A percentile compares a stretch with the other conserved stretches of the same genome.
These are phyloP conservation scores for Sutorius eximius DNA, from an alignment of 1,284 basidiomycete species.

Conservation along the genomic window DNA sequence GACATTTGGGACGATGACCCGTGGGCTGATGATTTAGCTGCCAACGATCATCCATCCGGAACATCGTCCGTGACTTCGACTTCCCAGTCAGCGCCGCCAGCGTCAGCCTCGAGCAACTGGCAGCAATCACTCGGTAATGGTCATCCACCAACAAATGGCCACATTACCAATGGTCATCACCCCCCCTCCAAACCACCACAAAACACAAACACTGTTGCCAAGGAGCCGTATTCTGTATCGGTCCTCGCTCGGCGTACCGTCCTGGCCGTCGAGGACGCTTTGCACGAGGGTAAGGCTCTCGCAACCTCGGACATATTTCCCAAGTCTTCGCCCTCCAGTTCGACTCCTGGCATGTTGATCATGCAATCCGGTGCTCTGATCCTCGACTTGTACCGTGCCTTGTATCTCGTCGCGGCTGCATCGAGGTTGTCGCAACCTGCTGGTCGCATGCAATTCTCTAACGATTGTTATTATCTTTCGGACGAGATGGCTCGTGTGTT, in stretches of 20 bases:
- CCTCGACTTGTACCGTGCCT: constrained; percentile 79
- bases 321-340: constrained; percentile 26
- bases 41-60: constrained; percentile 21
- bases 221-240: constrained; percentile 62
- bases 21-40: constrained; percentile 51
- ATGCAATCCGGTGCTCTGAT: constrained; percentile 63
- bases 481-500: constrained; percentile 46
- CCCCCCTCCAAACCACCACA: constrained; percentile 13
- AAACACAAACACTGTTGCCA: constrained; percentile 30
- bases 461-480: constrained; percentile 78
- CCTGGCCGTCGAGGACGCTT: constrained; percentile 55
- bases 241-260: constrained; percentile 55
- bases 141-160: constrained; percentile 32
- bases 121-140: constrained; percentile 28
- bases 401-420: constrained; percentile 74
- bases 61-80: constrained; percentile 37
- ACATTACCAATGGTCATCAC: constrained; percentile 20
- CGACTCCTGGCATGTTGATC: constrained; percentile 52
- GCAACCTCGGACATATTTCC: constrained; percentile 54
- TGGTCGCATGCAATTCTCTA: constrained; percentile 77
- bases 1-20: constrained; percentile 61
- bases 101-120: constrained; percentile 47
- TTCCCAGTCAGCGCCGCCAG: constrained; percentile 41
- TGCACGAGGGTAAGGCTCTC: constrained; percentile 61
- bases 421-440: constrained; percentile 56